Percentiles rank a stretch among this genome's conserved stretches.
phyloP scores from a whole-genome alignment of 2,329 filamentous ascomycete species.

The Phialocephala sp. region DNA sequence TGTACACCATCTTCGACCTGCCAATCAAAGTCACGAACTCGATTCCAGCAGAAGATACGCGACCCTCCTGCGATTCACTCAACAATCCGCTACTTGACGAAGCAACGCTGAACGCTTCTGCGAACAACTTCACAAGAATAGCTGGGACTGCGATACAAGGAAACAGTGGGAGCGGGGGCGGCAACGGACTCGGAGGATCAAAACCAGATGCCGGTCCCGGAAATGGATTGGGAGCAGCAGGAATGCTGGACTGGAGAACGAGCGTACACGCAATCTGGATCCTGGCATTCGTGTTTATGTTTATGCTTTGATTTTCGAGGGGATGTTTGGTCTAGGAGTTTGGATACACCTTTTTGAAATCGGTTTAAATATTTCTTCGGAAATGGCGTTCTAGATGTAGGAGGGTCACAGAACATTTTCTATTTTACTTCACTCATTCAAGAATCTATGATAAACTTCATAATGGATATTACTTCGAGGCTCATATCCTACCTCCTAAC shows the following conservation, averaged over 20 bases:
- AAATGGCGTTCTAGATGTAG: background rate
- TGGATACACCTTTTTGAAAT: background rate
- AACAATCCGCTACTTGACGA: constrained; percentile 57
- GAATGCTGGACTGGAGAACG: constrained; percentile 43
- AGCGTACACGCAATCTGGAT: constrained; percentile 44
- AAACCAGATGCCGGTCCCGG: constrained; percentile 41
- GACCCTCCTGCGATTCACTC: constrained; percentile 56
- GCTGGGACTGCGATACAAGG: constrained; percentile 39
- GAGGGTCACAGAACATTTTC: background rate
- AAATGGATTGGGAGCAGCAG: constrained; percentile 44
- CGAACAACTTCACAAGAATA: constrained; percentile 40
- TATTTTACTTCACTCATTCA: too few species aligned
- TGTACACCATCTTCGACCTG: constrained; percentile 74
- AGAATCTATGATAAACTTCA: background rate
- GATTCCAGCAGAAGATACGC: constrained; percentile 53
- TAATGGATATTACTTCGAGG: background rate
- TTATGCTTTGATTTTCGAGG: constrained; percentile 38
- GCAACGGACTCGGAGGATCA: constrained; percentile 33
- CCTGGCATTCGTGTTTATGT: constrained; percentile 41
- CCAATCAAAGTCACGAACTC: constrained; percentile 72
- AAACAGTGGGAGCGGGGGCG: constrained; percentile 23
- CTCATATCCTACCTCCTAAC: background rate
- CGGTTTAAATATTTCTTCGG: too few species aligned
- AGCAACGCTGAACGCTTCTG: constrained; percentile 50
- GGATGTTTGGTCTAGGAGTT: background rate